These are phyloP conservation scores for Beauveria pseudobassiana DNA, from an alignment of 2,329 filamentous ascomycete genomes.

Conservation along the genomic window DNA sequence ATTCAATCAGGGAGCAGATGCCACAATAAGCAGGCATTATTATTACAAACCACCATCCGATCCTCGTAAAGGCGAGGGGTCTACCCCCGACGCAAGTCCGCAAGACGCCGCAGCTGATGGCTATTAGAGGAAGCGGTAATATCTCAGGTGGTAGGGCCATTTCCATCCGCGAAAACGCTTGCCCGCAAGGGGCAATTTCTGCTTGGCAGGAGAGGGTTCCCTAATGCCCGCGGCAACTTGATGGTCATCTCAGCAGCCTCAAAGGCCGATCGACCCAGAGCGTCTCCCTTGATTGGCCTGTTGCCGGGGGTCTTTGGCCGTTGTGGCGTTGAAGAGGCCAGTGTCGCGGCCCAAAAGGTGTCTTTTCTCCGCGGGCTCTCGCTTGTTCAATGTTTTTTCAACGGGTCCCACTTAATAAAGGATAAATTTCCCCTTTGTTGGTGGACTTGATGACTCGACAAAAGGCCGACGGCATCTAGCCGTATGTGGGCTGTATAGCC, in stretches of 20 bases:
- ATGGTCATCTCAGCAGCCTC: background rate
- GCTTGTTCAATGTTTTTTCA: background rate
- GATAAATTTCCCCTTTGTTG: too few relatives aligned
- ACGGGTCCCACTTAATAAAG: background rate
- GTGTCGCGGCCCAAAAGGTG: too few relatives aligned
- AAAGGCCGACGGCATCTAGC: constrained; percentile 1
- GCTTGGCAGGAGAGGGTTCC: background rate
- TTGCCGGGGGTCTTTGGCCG: too few relatives aligned
- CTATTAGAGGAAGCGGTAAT: background rate
- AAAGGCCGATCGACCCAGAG: background rate
- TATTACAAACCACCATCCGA: background rate
- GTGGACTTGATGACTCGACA: background rate
- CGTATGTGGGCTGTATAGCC: background rate
- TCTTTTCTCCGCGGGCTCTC: too few relatives aligned
- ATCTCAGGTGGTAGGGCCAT: background rate
- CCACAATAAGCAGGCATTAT: background rate
- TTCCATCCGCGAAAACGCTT: background rate
- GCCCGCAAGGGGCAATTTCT: background rate
- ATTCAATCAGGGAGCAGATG: background rate
- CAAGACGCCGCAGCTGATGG: background rate
- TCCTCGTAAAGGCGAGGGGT: background rate
- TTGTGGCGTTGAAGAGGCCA: too few relatives aligned
- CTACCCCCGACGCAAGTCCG: background rate
- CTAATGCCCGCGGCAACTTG: background rate
- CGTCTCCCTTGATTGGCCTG: too few relatives aligned